phyloP scores from a whole-genome alignment of 371 early-diverging fungal species.

The Dinochytrium kinnereticum region DNA sequence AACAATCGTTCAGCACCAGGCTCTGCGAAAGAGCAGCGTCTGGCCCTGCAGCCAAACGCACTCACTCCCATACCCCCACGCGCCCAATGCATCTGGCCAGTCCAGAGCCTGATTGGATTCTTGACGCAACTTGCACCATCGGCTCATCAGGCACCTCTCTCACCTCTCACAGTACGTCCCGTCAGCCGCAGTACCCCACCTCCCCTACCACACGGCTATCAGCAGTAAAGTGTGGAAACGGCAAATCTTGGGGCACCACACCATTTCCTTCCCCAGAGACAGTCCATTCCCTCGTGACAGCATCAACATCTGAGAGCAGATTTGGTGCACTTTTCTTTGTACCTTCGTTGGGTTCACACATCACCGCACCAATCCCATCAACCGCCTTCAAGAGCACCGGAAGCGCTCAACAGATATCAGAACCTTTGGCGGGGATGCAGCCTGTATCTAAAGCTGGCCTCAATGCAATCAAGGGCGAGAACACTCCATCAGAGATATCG shows the following conservation, averaged over 20 bases:
- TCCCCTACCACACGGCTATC: background rate
- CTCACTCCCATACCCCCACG: background rate
- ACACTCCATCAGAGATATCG: no score
- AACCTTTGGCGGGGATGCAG: background rate
- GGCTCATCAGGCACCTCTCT: background rate
- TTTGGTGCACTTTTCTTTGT: no score
- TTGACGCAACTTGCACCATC: background rate
- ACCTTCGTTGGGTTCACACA: background rate
- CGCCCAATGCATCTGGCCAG: background rate
- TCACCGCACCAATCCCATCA: background rate
- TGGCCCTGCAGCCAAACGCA: no score
- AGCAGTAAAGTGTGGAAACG: no score
- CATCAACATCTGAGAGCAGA: background rate
- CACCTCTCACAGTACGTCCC: background rate
- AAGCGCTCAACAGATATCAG: background rate
- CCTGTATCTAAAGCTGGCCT: background rate
- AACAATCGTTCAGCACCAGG: no score
- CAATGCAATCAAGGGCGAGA: no score
- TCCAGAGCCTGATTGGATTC: background rate
- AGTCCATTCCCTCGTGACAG: background rate
- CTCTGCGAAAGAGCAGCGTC: no score
- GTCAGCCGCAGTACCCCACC: background rate
- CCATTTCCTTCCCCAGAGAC: background rate
- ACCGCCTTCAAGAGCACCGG: background rate
- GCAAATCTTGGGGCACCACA: no score